These are phyloP conservation scores for Taiozyma onychis DNA, from an alignment of 1,139 yeast genomes.

Conservation along the genomic window DNA sequence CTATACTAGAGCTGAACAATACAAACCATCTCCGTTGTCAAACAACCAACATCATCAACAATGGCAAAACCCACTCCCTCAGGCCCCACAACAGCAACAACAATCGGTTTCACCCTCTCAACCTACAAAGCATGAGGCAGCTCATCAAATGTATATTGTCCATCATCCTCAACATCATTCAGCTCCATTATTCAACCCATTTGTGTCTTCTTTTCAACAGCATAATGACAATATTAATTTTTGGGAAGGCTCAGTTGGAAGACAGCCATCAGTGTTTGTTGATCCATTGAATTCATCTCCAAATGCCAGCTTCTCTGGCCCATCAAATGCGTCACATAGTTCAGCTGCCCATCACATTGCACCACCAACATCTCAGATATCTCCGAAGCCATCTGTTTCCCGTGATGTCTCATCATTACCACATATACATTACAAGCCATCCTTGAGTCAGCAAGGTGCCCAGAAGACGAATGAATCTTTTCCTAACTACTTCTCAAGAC, in stretches of 20 bases:
- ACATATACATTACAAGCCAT: slow-evolving; percentile 8
- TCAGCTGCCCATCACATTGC: slow-evolving; percentile 1
- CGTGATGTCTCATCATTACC: slow-evolving; percentile 8
- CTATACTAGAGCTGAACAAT: slow-evolving; percentile 16
- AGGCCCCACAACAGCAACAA: neutral
- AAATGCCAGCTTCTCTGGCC: neutral
- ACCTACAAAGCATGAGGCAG: slow-evolving; percentile 2
- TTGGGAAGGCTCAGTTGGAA: slow-evolving; percentile 19
- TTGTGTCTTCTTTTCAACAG: slow-evolving; percentile 3
- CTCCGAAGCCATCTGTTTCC: neutral
- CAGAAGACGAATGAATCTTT: slow-evolving; percentile 14
- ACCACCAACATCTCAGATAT: neutral
- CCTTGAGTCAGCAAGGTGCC: slow-evolving; percentile 1
- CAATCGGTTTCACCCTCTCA: neutral
- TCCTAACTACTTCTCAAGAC: slow-evolving; percentile 7
- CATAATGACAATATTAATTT: slow-evolving; percentile 19
- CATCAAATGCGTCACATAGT: neutral
- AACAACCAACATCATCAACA: neutral
- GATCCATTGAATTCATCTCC: slow-evolving; percentile 19
- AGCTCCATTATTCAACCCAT: slow-evolving; percentile 7
- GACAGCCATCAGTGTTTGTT: slow-evolving; percentile 23
- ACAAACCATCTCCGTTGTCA: slow-evolving; percentile 9
- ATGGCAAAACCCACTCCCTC: neutral
- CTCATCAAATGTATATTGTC: neutral
- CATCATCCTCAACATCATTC: slow-evolving; percentile 2